These are phyloP conservation scores for Melanomma pulvis-pyrius DNA, from an alignment of 495 filamentous ascomycete species.

Conservation along the genomic window DNA sequence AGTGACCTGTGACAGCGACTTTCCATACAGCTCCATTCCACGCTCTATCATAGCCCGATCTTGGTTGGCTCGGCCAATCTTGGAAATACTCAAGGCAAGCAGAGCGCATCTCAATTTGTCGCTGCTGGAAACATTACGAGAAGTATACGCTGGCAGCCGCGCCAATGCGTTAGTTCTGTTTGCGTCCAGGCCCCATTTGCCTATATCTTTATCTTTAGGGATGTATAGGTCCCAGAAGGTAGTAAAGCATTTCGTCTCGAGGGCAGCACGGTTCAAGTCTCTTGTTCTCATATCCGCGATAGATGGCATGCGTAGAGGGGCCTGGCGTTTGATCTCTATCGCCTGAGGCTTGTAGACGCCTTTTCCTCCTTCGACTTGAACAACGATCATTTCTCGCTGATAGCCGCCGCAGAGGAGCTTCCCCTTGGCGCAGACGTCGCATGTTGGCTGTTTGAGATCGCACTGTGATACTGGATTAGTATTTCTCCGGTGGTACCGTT, in stretches of 20 bases:
- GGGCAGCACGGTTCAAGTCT: slow-evolving; percentile 11
- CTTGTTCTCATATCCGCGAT: background rate
- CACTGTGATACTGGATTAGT: slow-evolving; percentile 9
- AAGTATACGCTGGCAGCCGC: background rate
- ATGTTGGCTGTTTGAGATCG: slow-evolving; percentile 20
- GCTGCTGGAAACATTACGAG: background rate
- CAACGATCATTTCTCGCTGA: slow-evolving; percentile 19
- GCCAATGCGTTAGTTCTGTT: background rate
- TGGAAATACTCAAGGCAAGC: slow-evolving; percentile 20
- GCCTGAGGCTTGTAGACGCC: background rate
- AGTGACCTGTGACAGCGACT: slow-evolving; percentile 2
- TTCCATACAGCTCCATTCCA: slow-evolving; percentile 26
- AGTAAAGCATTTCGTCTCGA: slow-evolving; percentile 14
- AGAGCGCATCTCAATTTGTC: slow-evolving; percentile 18
- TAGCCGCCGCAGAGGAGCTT: slow-evolving; percentile 23
- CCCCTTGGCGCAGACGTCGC: slow-evolving; percentile 14
- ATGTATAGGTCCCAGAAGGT: slow-evolving; percentile 26
- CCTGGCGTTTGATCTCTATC: background rate
- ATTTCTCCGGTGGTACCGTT: background rate
- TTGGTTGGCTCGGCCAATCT: slow-evolving; percentile 7
- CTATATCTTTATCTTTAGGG: background rate
- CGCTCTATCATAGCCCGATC: slow-evolving; percentile 7
- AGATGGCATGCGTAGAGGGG: background rate
- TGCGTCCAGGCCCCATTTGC: background rate
- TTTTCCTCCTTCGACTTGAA: slow-evolving; percentile 8